Evolutionary conservation across 139 green algal species (phyloP), one percentile per base, ranked within the genome.

Genomic region (Cymbomonas tetramitiformis): DNA sequence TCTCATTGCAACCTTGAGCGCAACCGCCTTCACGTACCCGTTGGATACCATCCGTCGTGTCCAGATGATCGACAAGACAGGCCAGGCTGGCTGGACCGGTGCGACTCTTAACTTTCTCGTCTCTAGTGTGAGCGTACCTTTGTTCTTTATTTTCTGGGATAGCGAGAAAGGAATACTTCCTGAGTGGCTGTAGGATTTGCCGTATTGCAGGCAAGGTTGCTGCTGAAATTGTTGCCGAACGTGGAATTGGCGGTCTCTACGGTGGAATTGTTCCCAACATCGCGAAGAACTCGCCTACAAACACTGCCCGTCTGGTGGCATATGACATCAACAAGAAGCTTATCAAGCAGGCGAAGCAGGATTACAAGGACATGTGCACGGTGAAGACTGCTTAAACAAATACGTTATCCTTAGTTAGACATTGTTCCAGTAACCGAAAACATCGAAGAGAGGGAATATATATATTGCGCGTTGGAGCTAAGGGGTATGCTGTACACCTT

Each of bases 231-330:
- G 8, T 80, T 28, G 15, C 49, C 9, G 55, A 38, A 4, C 73
- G 82, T 25, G 80, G 80, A 10, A 5, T 77, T 6, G 41, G 51
- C 6, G 76, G 72, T 18, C 43, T 88, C 30, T 91, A 88, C 74
- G 62, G 75, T 26, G 83, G 83, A 15, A 86, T 91, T 32, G 9
- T 87, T n/a, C 79, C 83, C 36, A 87, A 85, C 60, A 71, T 73
- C 4, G 47, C 86, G 18, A 91, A 91, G 50, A 91, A 91, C 65
- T 63, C 86, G 41, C 83, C 83, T 21, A 91, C 88, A 72, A 91
- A 91, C 66, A 77, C 77, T 6, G 56, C 65, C 25, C 58, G 58
- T 25, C 57, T 71, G 23, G 46, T 36, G 19, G 50, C 34, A 18
- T 71, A 56, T 30, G 64, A 71, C 38, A 24, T 55, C 1, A 39